A percentile compares a stretch with the other conserved stretches of the same genome.
Evolutionary conservation across 441 rosid genomes (phyloP).

Genomic region (Gossypium trilobum): DNA sequence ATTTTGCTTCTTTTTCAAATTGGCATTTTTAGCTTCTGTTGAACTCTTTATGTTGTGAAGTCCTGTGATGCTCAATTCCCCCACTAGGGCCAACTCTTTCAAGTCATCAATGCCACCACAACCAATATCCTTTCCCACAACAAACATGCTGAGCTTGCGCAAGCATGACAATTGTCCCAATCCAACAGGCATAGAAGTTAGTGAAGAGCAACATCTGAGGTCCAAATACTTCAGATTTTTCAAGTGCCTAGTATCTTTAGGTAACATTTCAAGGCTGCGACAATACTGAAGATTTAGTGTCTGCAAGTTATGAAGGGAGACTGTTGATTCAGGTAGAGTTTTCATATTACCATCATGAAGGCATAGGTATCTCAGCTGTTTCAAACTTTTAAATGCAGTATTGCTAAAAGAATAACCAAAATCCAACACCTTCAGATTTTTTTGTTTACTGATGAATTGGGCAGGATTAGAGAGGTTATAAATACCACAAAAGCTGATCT

Average conservation of each 20-base stretch:
- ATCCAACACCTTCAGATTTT: neutral
- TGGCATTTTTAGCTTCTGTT: neutral
- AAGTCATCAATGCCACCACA: neutral
- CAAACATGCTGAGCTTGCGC: neutral
- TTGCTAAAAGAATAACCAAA: neutral
- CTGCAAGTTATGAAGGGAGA: neutral
- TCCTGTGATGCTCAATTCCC: neutral
- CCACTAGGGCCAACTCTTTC: neutral
- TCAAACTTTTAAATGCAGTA: neutral
- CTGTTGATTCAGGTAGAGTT: neutral
- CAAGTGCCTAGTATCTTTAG: neutral
- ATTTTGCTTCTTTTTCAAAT: neutral
- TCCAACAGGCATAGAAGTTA: neutral
- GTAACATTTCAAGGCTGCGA: neutral
- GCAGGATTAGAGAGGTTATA: neutral
- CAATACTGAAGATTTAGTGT: neutral
- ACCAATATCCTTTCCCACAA: neutral
- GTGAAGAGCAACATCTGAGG: neutral
- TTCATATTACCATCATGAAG: neutral
- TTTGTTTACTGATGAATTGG: neutral
- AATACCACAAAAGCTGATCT: neutral
- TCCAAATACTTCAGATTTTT: neutral
- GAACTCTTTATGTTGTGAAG: neutral
- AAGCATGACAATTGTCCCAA: neutral
- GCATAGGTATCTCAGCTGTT: neutral